Evolutionary conservation across 495 filamentous ascomycete genomes (phyloP).

Genomic region (Aspergillus panamensis): DNA sequence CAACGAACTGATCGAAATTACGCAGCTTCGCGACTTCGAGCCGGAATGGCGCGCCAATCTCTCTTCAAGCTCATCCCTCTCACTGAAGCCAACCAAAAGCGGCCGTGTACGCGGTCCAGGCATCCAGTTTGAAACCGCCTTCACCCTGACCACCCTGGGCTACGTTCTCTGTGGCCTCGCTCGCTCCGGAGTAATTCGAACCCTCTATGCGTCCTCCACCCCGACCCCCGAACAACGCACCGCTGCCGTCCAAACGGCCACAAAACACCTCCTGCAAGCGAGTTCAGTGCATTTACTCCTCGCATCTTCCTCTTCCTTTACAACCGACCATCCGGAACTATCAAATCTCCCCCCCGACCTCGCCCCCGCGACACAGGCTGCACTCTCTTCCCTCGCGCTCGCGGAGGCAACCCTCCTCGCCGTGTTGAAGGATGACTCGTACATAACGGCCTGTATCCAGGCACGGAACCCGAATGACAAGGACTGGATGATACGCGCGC

Average conservation of each 20-base stretch:
- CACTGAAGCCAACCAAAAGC: constrained; percentile 45
- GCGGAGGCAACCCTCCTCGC: constrained; percentile 87
- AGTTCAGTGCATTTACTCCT: constrained; percentile 74
- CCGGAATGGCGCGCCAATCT: constrained; percentile 85
- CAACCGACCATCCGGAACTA: constrained; percentile 9
- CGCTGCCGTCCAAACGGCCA: constrained; percentile 67
- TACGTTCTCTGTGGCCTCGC: constrained; percentile 70
- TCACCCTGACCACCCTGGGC: constrained; percentile 70
- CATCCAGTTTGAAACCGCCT: constrained; percentile 79
- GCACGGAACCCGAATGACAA: constrained; percentile 72
- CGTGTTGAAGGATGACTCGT: constrained; percentile 90
- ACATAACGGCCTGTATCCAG: constrained; percentile 72
- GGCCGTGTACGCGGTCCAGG: constrained; percentile 62
- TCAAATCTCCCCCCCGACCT: constrained; percentile 52
- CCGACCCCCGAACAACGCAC: constrained; percentile 62
- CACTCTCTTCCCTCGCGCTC: constrained; percentile 68
- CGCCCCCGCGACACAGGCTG: constrained; percentile 58
- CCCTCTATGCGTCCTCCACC: constrained; percentile 55
- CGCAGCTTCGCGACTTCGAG: constrained; percentile 52
- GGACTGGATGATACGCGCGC: constrained; percentile 89
- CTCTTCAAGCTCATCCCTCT: constrained; percentile 47
- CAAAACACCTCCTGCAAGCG: constrained; percentile 71
- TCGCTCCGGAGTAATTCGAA: constrained; percentile 50
- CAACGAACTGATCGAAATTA: constrained; percentile 59
- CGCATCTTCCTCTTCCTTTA: constrained; percentile 28